Percentiles rank a stretch among this genome's conserved stretches.
Evolutionary conservation across 306 rosid genomes (phyloP).

Genomic region (Trifolium repens): DNA sequence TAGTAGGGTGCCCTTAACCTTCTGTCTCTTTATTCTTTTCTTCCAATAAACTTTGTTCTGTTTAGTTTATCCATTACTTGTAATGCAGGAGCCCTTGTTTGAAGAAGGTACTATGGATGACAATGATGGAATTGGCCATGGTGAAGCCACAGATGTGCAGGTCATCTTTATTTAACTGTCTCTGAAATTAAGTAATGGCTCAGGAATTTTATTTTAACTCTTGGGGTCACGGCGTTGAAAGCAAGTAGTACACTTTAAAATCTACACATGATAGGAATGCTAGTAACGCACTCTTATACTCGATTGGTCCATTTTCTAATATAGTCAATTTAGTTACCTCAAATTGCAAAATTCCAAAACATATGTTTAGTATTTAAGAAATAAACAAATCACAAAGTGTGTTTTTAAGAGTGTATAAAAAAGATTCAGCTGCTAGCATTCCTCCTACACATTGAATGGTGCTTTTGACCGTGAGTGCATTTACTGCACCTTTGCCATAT

Average conservation of each 20-base stretch:
- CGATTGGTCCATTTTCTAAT: not conserved
- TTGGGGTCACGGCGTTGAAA: conserved; percentile 10
- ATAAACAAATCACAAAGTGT: too few relatives aligned
- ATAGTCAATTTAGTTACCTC: not conserved
- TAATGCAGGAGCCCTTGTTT: conserved; percentile 63
- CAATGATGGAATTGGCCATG: conserved; percentile 48
- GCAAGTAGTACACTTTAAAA: conserved; percentile 6
- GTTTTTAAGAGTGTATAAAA: too few relatives aligned
- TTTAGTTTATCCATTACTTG: conserved; percentile 36
- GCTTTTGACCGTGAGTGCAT: too few relatives aligned
- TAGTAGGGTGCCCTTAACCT: conserved; percentile 44
- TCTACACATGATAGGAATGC: not conserved
- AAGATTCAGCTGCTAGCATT: not conserved
- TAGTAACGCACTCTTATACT: not conserved
- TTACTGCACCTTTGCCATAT: too few relatives aligned
- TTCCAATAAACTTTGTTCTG: not conserved
- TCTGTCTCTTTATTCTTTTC: conserved; percentile 11
- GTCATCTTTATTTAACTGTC: conserved; percentile 55
- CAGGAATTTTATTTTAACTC: not conserved
- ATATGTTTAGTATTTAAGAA: not conserved
- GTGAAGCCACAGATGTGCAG: conserved; percentile 62
- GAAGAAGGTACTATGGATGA: conserved; percentile 40
- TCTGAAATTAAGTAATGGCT: conserved; percentile 37
- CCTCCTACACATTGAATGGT: not conserved
- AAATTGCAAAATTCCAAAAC: not conserved